Conservation (phyloP, 345 rosid genomes). For the Gossypium rotundifolium region DNA sequence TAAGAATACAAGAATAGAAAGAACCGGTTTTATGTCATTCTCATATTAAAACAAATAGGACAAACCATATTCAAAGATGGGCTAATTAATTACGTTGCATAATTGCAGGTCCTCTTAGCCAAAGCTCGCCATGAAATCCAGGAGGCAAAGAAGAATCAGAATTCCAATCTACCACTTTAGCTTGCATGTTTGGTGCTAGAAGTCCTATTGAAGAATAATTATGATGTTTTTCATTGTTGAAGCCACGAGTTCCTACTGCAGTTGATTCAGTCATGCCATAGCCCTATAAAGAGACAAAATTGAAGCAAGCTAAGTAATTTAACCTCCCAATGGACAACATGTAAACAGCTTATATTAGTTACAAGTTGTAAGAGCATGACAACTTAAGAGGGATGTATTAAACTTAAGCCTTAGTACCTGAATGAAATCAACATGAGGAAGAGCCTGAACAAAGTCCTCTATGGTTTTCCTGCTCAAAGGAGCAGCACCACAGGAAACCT, state of each 20-base stretch:
- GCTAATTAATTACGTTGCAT: constrained; percentile 49
- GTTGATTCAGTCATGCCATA: constrained; percentile 88
- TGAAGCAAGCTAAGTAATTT: not conserved
- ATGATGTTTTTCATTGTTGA: constrained; percentile 33
- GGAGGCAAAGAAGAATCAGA: constrained; percentile 63
- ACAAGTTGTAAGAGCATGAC: not conserved
- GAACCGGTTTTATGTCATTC: not conserved
- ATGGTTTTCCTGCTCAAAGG: constrained; percentile 43
- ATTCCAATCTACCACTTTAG: constrained; percentile 66
- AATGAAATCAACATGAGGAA: constrained; percentile 68
- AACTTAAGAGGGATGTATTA: not conserved
- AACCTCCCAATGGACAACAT: not conserved
- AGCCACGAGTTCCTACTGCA: constrained; percentile 80
- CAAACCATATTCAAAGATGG: not conserved
- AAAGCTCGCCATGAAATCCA: constrained; percentile 69
- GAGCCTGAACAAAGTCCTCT: constrained; percentile 42
- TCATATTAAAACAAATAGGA: not conserved
- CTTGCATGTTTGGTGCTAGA: constrained; percentile 80
- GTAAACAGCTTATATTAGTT: not conserved
- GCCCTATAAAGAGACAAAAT: constrained; percentile 43
- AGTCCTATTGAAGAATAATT: constrained; percentile 68
- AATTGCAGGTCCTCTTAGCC: constrained; percentile 73
- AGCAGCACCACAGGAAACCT: constrained; percentile 87
- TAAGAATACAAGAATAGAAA: not conserved
- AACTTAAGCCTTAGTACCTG: constrained; percentile 42